Base-by-base conservation (phyloP, 768 basidiomycete genomes). In the Calocybe gangraenosa region DNA sequence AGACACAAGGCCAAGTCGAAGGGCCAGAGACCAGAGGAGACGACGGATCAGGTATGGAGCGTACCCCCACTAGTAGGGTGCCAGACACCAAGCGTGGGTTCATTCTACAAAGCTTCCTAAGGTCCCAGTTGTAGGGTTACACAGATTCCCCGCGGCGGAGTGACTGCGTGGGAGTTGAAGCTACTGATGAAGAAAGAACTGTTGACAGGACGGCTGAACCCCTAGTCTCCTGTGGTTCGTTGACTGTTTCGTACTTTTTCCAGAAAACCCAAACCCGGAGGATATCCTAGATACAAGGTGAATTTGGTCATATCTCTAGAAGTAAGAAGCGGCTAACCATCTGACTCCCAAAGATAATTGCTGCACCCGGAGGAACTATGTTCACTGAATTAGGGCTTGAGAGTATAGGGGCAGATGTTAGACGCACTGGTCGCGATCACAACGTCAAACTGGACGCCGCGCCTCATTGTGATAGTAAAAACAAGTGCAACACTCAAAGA, bases 271-370 rank as follows among this genome's bases (percentile, higher is more conserved):
- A 50, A 3, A 50, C 50, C 9, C 33, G 42, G 6, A 54, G 38
- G 20, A 57, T 46, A 10, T 54, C 56, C 55, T 56, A 22, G 9
- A 36, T 21, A 31, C 14, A 21, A 18, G 10, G 33, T n/a, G 32
- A 4, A 37, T 42, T 3, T 15, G 4, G 11, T 30, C 11, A 17
- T 13, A 2, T 20, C 32, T 2, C 11, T 40, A 37, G 2, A 3
- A 15, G 35, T 9, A 17, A 40, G 18, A 40, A 50, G 21, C 1
- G 20, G 14, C 54, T 2, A 25, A 63, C 62, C 42, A 40, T 52
- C 47, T 65, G 63, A 28, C 57, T 59, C 3, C 65, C 63, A 21
- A 66, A 64, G 28, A 62, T 59, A 11, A 63, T 40, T 2, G 60
- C 60, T 2, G 60, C 55, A 28, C 49, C 48, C 17, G 53, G 47